Conservation (phyloP, 1,139 yeast genomes). For the Kodamaea sp. region DNA sequence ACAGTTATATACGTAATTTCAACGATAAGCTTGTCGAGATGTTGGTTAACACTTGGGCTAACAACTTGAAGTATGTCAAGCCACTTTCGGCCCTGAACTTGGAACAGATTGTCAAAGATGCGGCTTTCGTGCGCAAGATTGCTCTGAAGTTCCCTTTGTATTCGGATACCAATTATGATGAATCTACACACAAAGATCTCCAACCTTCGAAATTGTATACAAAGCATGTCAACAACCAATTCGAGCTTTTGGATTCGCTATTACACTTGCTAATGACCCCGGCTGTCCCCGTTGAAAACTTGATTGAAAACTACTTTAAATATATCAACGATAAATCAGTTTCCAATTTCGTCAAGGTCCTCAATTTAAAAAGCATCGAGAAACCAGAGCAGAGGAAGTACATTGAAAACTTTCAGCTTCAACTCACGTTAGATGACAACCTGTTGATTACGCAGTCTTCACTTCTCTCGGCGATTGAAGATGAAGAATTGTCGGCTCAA, state of each 20-base stretch:
- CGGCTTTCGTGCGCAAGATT: slow-evolving; percentile 57
- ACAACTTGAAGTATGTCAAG: slow-evolving; percentile 53
- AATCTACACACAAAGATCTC: slow-evolving; percentile 11
- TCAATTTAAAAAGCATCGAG: slow-evolving; percentile 61
- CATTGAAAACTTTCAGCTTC: slow-evolving; percentile 58
- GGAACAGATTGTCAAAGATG: slow-evolving; percentile 77
- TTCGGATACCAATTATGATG: slow-evolving; percentile 31
- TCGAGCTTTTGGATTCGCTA: slow-evolving; percentile 55
- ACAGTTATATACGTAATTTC: slow-evolving; percentile 65
- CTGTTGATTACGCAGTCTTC: slow-evolving; percentile 42
- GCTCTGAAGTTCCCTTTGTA: slow-evolving; percentile 51
- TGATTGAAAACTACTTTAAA: slow-evolving; percentile 64
- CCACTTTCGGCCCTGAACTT: slow-evolving; percentile 71
- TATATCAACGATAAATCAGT: slow-evolving; percentile 64
- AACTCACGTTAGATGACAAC: slow-evolving; percentile 49
- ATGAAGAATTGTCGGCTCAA: slow-evolving; percentile 9
- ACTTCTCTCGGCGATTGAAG: slow-evolving; percentile 28
- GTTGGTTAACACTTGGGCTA: slow-evolving; percentile 54
- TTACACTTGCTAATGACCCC: slow-evolving; percentile 66
- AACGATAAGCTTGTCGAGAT: slow-evolving; percentile 75
- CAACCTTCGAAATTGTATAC: slow-evolving; percentile 37
- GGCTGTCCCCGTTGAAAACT: slow-evolving; percentile 56
- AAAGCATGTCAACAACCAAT: slow-evolving; percentile 48
- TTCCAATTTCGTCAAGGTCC: slow-evolving; percentile 59
- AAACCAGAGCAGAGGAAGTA: slow-evolving; percentile 46